A percentile compares a stretch with the other conserved stretches of the same genome.
Evolutionary conservation across 768 basidiomycete genomes (phyloP).

Genomic region (Rhodosporidiobolus sp.): DNA sequence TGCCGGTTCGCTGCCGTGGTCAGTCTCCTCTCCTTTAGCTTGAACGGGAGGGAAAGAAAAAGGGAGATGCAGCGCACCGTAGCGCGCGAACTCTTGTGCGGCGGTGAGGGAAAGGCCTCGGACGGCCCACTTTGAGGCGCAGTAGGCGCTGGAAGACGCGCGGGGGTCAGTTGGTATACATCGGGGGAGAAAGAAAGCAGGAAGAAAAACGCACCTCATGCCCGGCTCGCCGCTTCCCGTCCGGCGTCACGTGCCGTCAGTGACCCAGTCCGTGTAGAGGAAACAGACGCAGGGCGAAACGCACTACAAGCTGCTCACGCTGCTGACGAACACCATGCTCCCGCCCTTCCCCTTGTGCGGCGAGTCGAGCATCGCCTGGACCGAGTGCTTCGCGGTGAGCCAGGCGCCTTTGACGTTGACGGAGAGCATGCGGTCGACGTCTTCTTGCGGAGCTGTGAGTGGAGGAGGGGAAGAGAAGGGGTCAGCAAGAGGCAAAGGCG

Average conservation of each 20-base stretch:
- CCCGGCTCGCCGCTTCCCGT: conserved; percentile 13
- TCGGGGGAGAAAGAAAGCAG: not conserved
- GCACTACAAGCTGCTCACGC: conserved; percentile 5
- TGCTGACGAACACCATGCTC: not conserved
- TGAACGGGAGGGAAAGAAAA: too few species aligned
- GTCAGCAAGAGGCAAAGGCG: not conserved
- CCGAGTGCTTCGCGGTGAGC: conserved; percentile 11
- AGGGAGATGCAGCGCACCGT: not conserved
- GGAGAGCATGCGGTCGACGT: not conserved
- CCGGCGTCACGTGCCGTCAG: too few species aligned
- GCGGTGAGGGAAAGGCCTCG: conserved; percentile 17
- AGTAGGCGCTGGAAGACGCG: not conserved
- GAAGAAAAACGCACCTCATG: not conserved
- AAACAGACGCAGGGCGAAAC: rapidly evolving
- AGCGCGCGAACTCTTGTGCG: conserved; percentile 2
- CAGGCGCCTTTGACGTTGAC: conserved; percentile 20
- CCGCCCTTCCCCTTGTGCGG: not conserved
- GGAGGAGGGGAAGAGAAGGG: not conserved
- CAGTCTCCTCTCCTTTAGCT: too few species aligned
- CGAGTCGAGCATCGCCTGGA: not conserved
- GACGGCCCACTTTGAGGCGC: conserved; percentile 13
- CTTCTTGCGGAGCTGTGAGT: not conserved
- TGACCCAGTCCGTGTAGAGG: rapidly evolving
- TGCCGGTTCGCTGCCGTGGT: too few species aligned
- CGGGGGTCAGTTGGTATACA: too few species aligned